phyloP scores from a whole-genome alignment of 176 grass and related monocot genomes.

The Poa pratensis region DNA sequence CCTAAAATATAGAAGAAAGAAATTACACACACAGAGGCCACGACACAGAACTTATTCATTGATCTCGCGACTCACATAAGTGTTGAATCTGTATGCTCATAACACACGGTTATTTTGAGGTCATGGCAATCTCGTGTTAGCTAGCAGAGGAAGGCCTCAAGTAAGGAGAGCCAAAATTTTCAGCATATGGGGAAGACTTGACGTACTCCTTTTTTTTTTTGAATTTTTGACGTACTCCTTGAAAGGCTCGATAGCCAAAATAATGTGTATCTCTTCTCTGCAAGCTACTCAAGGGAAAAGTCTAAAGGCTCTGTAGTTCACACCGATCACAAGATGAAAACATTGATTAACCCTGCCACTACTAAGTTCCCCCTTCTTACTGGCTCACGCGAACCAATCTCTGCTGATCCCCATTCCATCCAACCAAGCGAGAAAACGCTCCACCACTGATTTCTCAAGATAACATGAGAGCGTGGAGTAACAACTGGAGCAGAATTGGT shows the following conservation, averaged over 20 bases:
- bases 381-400: background rate
- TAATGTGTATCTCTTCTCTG: background rate
- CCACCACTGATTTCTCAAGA: background rate
- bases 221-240: background rate
- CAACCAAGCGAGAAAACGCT: background rate
- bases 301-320: background rate
- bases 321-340: background rate
- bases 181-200: background rate
- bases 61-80: background rate
- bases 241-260: background rate
- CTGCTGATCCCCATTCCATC: background rate
- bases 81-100: background rate
- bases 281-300: background rate
- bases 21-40: background rate
- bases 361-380: rapidly evolving
- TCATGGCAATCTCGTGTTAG: background rate
- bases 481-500: too few species aligned
- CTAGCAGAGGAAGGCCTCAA: background rate
- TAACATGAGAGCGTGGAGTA: too few species aligned
- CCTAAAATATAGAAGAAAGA: background rate
- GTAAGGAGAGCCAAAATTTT: background rate
- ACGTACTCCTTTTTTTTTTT: too few species aligned
- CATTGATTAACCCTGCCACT: background rate
- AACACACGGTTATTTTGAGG: background rate
- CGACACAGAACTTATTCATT: background rate